Conservation (phyloP, 345 rosid genomes). For the Salix dunnii region DNA sequence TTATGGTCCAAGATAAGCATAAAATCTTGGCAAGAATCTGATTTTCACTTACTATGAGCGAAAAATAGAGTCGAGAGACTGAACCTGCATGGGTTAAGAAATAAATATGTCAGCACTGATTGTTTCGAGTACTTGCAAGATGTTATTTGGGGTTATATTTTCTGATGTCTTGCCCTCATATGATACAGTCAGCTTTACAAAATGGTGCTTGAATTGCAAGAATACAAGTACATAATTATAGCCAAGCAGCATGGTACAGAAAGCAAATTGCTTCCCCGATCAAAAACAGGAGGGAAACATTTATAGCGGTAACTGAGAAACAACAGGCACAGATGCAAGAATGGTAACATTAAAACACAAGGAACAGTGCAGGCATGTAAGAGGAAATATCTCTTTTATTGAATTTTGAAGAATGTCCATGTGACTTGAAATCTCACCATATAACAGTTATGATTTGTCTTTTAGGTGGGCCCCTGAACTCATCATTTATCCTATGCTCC, state of each 20-base stretch:
- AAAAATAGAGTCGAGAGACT: slow-evolving; percentile 92
- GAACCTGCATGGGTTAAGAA: slow-evolving; percentile 71
- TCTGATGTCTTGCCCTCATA: not conserved
- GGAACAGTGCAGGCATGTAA: not conserved
- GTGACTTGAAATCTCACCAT: slow-evolving; percentile 49
- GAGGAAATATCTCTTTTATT: not conserved
- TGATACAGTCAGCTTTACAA: not conserved
- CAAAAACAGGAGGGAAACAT: not conserved
- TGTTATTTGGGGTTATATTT: not conserved
- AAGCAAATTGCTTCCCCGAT: not conserved
- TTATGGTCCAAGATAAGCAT: not conserved
- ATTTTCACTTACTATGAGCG: slow-evolving; percentile 67
- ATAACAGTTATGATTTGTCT: slow-evolving; percentile 69
- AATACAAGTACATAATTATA: not conserved
- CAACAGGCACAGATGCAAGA: not conserved
- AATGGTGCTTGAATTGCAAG: not conserved
- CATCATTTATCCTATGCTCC: slow-evolving; percentile 89
- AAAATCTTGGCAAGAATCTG: not conserved
- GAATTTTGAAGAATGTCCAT: not conserved
- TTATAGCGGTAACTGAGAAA: not conserved
- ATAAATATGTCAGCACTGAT: slow-evolving; percentile 22
- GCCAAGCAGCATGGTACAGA: not conserved
- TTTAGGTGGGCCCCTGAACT: slow-evolving; percentile 89
- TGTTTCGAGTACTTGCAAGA: not conserved
- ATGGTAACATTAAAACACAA: not conserved